Evolutionary conservation across 2,329 filamentous ascomycete species (phyloP), one percentile per base, ranked within the genome.

Genomic region (Paecilomyces dactylethromorphus): DNA sequence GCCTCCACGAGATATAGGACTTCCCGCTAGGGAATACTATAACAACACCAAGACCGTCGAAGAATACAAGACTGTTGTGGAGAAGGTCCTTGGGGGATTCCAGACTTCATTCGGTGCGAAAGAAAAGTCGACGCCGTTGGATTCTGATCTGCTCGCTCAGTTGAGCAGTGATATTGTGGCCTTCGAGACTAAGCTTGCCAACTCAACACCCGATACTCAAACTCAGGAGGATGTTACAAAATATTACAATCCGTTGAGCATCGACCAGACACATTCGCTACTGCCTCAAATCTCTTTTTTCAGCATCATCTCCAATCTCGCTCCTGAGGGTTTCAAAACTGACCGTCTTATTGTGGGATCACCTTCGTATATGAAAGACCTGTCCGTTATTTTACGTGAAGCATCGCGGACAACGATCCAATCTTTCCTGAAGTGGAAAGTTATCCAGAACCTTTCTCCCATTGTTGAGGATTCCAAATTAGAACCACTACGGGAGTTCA

Each of bases 341-440:
- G 73, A 84, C 35, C 79, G 79, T 13, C 71, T 89, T 58, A 84
- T 89, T 63, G 77, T 87, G 29, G 77, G 78, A 21, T 84, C 84
- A 0, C 85, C 86, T 0, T 74, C 79, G 1, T 89, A 88, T 64
- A 75, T 88, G 65, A 78, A 82, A 55, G 81, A 82, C 7, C 68
- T 89, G 1, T 82, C 84, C 5, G 68, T 74, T 1, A 82, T 88
- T 39, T 65, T 91, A 21, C 71, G 78, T 1, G 72, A 79, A 2
- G 84, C 84, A 1, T 71, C 82, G 0, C 76, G 78, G 55, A 81
- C 86, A 50, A 80, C 83, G 0, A 67, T 90, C 2, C 80, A 85
- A 61, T 76, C 79, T n/a, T 90, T 86, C 66, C 79, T 89, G 60
- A 70, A 84, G 24, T 88, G 87, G 86, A 87, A 87, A 64, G 71